Base-by-base conservation (phyloP, 2,329 filamentous ascomycete species). In the Colletotrichum sp. region DNA sequence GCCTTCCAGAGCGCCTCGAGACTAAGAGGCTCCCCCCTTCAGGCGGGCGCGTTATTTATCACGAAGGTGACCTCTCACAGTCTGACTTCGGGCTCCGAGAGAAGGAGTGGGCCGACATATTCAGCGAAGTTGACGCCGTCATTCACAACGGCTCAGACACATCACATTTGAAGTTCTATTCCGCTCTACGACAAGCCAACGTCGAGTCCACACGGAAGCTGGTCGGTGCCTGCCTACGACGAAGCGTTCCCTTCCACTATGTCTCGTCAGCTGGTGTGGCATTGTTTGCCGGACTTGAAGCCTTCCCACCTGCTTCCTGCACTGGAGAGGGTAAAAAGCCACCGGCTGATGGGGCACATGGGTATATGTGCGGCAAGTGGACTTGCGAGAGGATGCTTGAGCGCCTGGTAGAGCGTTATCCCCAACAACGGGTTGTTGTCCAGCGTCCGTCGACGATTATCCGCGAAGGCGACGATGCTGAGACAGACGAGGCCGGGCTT, bases 21-120 rank as follows among this genome's bases (percentile, higher is more conserved):
- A 65, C n/a, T 8, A 18, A 18, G n/a, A 32, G 61, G 6, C 61
- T 65, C 16, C 61, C 61, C n/a, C 32, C 61, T 3, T 8, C 61
- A 12, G n/a, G 18, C n/a, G 61, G 21, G 8, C 61, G 61, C 21
- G 75, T 81, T 2, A 26, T 61, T 1, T 65, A 75, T 16, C 72
- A 81, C 67, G 24, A 59, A 0, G 78, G 81, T 48, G 82, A 89
- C 21, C 78, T 83, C 5, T 13, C 76, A 2, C 32, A 24, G 61
- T 18, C 61, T 15, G 32, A 34, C n/a, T 28, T 65, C 32, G 61
- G 61, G n/a, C 34, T 43, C 18, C 18, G n/a, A n/a, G 61, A 43
- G 18, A 21, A 24, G 18, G 61, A 65, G 24, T 24, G n/a, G n/a
- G 34, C 61, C 9, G 32, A n/a, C 28, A 67, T 67, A 48, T 59